phyloP scores from a whole-genome alignment of 345 rosid genomes.

The Brassica carinata region DNA sequence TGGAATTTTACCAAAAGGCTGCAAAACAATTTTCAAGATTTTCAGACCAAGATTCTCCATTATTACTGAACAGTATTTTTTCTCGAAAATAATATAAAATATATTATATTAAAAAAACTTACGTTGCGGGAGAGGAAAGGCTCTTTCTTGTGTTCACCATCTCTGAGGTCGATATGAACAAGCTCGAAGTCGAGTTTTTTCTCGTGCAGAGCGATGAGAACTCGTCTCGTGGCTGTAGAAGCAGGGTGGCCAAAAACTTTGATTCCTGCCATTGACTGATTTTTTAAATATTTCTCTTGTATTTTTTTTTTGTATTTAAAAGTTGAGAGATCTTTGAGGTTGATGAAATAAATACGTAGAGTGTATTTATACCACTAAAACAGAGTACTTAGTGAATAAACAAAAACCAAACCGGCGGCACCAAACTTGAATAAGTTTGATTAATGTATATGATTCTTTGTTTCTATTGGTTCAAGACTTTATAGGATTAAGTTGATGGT shows the following conservation, averaged over 20 bases:
- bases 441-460: slow-evolving; percentile 2
- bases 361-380: slow-evolving; percentile 32
- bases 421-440: slow-evolving; percentile 10
- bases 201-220: slow-evolving; percentile 44
- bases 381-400: slow-evolving; percentile 2
- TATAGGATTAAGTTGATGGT: not conserved
- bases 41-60: slow-evolving; percentile 14
- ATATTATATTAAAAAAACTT: no score
- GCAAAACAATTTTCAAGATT: slow-evolving; percentile 28
- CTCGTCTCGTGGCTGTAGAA: slow-evolving; percentile 44
- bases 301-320: not conserved
- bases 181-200: slow-evolving; percentile 41
- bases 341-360: slow-evolving; percentile 13
- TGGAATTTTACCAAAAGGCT: slow-evolving; percentile 91
- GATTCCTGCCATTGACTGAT: slow-evolving; percentile 27
- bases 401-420: slow-evolving; percentile 7
- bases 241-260: slow-evolving; percentile 40
- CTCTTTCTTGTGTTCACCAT: slow-evolving; percentile 40
- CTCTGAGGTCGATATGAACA: slow-evolving; percentile 33
- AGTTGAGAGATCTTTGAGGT: slow-evolving; percentile 13
- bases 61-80: no score
- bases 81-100: no score
- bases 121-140: slow-evolving; percentile 43
- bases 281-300: not conserved
- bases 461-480: slow-evolving; percentile 19